These are phyloP conservation scores for Gastrolobium villosum DNA, from an alignment of 306 rosid genomes.

Conservation along the genomic window DNA sequence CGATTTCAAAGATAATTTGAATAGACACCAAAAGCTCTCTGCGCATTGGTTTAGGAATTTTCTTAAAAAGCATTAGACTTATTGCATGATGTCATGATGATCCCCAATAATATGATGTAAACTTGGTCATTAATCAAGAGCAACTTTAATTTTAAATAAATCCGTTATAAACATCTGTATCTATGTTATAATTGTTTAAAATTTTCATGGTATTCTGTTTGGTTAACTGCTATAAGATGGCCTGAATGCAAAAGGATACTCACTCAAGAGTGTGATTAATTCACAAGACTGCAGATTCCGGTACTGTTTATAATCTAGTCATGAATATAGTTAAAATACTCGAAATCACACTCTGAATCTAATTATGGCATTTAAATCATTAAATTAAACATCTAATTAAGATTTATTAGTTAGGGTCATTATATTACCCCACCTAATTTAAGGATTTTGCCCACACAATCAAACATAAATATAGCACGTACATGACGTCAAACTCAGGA, in stretches of 20 bases:
- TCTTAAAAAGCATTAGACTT: slow-evolving; percentile 43
- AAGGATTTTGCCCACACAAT: no score
- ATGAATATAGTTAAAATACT: no score
- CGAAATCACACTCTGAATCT: no score
- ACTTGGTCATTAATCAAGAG: not conserved
- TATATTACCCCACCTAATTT: no score
- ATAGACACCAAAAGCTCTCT: slow-evolving; percentile 63
- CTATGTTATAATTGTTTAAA: not conserved
- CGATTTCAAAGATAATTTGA: slow-evolving; percentile 57
- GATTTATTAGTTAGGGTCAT: no score
- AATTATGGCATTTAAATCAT: no score
- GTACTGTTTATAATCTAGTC: no score
- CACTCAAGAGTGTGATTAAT: not conserved
- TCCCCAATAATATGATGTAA: not conserved
- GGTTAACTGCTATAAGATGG: not conserved
- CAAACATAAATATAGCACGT: no score
- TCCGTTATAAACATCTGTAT: not conserved
- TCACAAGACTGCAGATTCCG: no score
- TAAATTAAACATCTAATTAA: no score
- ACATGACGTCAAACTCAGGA: no score
- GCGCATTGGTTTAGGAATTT: slow-evolving; percentile 68
- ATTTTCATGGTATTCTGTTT: not conserved
- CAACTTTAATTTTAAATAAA: not conserved
- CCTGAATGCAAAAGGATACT: not conserved
- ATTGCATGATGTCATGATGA: not conserved